phyloP scores from a whole-genome alignment of 2,329 filamentous ascomycete genomes.

The Colletotrichum tabaci region DNA sequence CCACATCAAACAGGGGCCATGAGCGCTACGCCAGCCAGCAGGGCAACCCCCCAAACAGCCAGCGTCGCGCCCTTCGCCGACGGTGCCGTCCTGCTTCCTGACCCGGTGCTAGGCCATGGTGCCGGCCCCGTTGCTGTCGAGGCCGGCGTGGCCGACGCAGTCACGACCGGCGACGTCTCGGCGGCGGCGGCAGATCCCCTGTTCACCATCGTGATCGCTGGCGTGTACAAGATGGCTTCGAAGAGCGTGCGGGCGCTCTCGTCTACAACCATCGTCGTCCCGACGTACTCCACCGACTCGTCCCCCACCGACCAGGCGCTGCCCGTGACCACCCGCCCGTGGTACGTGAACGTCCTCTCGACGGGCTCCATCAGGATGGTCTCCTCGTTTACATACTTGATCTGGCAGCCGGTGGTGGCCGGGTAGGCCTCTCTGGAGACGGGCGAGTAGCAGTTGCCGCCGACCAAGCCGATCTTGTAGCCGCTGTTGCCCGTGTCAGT shows the following conservation, averaged over 20 bases:
- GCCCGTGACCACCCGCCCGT: slow-evolving; percentile 6
- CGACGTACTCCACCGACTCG: background rate
- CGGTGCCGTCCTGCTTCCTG: no score
- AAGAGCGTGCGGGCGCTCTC: background rate
- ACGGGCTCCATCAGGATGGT: background rate
- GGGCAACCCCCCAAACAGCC: background rate
- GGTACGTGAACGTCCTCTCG: slow-evolving; percentile 3
- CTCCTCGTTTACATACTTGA: no score
- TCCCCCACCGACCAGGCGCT: background rate
- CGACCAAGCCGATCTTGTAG: no score
- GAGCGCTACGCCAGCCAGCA: background rate
- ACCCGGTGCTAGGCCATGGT: background rate
- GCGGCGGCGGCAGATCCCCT: background rate
- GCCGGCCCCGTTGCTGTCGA: background rate
- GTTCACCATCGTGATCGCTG: background rate
- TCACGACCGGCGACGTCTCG: background rate
- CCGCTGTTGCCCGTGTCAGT: no score
- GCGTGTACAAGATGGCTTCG: background rate
- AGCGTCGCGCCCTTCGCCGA: background rate
- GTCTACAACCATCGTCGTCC: background rate
- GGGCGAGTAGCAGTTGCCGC: no score
- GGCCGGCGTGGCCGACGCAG: no score
- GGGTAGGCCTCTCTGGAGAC: no score
- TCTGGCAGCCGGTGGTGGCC: no score
- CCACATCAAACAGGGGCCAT: background rate